Base-by-base conservation (phyloP, 495 filamentous ascomycete species). In the Evernia prunastri region DNA sequence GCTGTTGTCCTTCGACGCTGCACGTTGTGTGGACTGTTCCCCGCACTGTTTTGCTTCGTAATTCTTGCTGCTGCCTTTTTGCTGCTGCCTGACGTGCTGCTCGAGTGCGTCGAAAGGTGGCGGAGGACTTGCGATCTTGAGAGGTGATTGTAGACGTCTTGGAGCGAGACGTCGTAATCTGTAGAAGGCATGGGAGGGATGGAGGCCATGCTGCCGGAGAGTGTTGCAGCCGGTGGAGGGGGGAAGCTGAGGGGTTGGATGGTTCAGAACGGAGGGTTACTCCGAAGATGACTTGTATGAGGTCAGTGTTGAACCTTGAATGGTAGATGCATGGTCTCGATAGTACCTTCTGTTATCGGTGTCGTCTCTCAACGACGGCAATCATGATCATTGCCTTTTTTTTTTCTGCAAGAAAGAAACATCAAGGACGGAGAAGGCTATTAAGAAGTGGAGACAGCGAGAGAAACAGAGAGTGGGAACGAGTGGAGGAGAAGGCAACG, bases 31-130 rank as follows among this genome's bases (percentile, higher is more conserved):
- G 88, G 88, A 72, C 87, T 91, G 75, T 85, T 89, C 72, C 81
- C 86, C 58, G 85, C 84, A 75, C 87, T 89, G 35, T 77, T 80
- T 9, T 86, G 84, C 73, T 91, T 90, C 59, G 79, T 78, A 58
- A 90, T 77, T 66, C 87, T 79, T 71, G 83, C 80, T 65, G 77
- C 70, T 27, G 71, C 73, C 25, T 71, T 69, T 27, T 64, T 64
- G 62, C 75, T 75, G 31, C 67, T 59, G 43, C 62, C 56, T 20
- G 69, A 63, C 18, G 67, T 60, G 31, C 27, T 64, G 37, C 61
- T 69, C 1, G 69, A 71, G 33, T 64, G 60, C n/a, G 60, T 67
- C n/a, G 67, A 71, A 31, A 62, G 67, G 35, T 58, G 69, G 31
- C 62, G 65, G 27, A 66, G 40, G 5, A 71, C 45, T 35, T 71